phyloP scores from a whole-genome alignment of 148 eudicot genomes.

The Hydrangea macrophylla region DNA sequence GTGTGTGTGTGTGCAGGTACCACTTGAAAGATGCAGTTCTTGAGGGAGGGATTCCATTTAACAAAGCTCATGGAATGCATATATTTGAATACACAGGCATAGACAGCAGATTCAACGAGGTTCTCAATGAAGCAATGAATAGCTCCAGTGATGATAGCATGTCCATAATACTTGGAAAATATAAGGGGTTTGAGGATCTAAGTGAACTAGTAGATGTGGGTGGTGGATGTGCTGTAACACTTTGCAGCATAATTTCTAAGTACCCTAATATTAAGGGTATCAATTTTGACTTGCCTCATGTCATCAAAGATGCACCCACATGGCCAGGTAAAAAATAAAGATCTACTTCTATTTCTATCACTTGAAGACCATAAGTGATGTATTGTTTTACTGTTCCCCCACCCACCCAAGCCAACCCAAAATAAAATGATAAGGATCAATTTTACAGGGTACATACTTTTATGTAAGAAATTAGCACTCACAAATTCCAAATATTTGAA shows the following conservation, averaged over 20 bases:
- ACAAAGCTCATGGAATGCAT: conserved; percentile 10
- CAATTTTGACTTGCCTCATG: too few relatives aligned
- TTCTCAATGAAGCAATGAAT: background rate
- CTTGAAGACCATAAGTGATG: too few relatives aligned
- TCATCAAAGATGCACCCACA: background rate
- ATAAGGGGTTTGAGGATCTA: conserved; percentile 14
- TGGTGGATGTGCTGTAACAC: conserved; percentile 2
- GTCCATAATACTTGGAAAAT: background rate
- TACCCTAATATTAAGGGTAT: conserved; percentile 13
- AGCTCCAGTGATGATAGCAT: background rate
- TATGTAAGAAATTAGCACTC: too few relatives aligned
- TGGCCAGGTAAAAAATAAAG: background rate
- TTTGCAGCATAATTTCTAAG: conserved; percentile 1
- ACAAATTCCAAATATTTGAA: too few relatives aligned
- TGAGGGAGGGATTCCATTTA: conserved; percentile 11
- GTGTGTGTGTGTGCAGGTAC: conserved; percentile 39
- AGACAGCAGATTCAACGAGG: conserved; percentile 3
- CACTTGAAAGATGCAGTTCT: too few relatives aligned
- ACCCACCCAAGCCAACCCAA: too few relatives aligned
- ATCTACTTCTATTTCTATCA: too few relatives aligned
- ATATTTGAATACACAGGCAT: conserved; percentile 1
- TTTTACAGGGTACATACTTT: too few relatives aligned
- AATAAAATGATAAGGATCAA: too few relatives aligned
- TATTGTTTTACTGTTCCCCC: too few relatives aligned
- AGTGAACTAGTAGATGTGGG: conserved; percentile 6